Conservation (phyloP, 352 stramenopile species). For the Lagenidium giganteum region DNA sequence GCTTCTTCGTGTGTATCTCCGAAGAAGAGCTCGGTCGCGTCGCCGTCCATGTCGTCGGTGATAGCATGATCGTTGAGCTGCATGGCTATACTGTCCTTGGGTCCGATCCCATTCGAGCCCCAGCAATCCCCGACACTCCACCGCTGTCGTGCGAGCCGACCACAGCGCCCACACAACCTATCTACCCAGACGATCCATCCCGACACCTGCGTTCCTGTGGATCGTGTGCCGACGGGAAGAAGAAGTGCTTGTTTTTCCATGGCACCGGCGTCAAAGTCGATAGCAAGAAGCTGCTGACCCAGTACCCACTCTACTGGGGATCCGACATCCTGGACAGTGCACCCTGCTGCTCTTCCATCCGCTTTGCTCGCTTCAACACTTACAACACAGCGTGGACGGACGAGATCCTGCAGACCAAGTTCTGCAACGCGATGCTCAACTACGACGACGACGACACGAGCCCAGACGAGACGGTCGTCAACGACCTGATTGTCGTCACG, state of each 20-base stretch:
- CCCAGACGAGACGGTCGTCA: slow-evolving; percentile 16
- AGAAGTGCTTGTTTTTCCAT: slow-evolving; percentile 20
- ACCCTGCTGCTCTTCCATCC: slow-evolving; percentile 38
- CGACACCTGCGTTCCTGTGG: too few relatives aligned
- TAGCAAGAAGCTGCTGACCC: background rate
- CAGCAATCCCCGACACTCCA: too few relatives aligned
- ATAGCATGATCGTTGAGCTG: too few relatives aligned
- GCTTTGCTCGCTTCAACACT: slow-evolving; percentile 44
- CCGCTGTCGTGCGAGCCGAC: too few relatives aligned
- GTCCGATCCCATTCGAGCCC: too few relatives aligned
- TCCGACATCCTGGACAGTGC: slow-evolving; percentile 28
- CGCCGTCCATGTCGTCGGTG: too few relatives aligned
- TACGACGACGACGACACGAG: slow-evolving; percentile 14
- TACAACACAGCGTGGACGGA: slow-evolving; percentile 25
- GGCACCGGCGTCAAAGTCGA: slow-evolving; percentile 4
- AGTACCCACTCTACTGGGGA: slow-evolving; percentile 19
- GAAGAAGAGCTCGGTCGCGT: too few relatives aligned
- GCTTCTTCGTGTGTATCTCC: too few relatives aligned
- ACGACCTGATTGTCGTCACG: slow-evolving; percentile 36
- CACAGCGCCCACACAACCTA: too few relatives aligned
- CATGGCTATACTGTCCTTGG: too few relatives aligned
- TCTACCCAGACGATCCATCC: too few relatives aligned
- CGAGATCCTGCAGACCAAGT: slow-evolving; percentile 24
- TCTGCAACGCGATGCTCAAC: slow-evolving; percentile 27
- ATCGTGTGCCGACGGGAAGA: slow-evolving; percentile 4